These are phyloP conservation scores for Ascochyta koolunga DNA, from an alignment of 2,329 filamentous ascomycete species.

Conservation along the genomic window DNA sequence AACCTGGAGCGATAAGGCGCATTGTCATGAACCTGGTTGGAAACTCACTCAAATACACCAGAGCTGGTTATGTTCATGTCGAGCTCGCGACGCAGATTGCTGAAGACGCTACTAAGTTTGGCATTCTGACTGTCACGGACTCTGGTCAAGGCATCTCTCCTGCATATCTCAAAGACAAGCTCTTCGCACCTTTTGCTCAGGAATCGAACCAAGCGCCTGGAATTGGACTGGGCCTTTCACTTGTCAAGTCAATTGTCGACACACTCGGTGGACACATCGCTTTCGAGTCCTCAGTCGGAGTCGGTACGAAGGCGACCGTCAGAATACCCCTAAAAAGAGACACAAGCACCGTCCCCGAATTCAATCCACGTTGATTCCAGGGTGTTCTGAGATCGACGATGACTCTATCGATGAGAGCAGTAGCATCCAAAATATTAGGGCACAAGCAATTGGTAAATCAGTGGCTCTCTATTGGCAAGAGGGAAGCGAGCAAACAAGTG, in stretches of 20 bases:
- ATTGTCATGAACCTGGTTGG: constrained; percentile 34
- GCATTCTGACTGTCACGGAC: constrained; percentile 37
- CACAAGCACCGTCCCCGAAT: background rate
- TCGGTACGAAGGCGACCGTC: constrained; percentile 12
- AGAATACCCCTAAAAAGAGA: constrained; percentile 4
- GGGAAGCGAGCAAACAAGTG: background rate
- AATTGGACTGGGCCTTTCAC: constrained; percentile 28
- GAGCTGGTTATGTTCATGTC: constrained; percentile 20
- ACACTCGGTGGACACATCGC: constrained; percentile 24
- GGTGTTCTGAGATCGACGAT: too few relatives aligned
- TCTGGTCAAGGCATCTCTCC: constrained; percentile 30
- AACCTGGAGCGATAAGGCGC: constrained; percentile 20
- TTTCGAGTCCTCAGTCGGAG: constrained; percentile 12
- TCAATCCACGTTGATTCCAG: background rate
- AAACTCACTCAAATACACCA: constrained; percentile 32
- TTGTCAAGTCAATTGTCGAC: constrained; percentile 26
- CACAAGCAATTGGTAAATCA: background rate
- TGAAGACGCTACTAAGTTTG: constrained; percentile 47
- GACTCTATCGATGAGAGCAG: background rate
- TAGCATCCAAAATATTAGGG: background rate
- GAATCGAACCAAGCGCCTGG: constrained; percentile 27
- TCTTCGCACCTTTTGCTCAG: constrained; percentile 30
- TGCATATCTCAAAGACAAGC: constrained; percentile 24
- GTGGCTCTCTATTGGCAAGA: constrained; percentile 1
- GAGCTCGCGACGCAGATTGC: constrained; percentile 45